Evolutionary conservation across 345 rosid genomes (phyloP).

Genomic region (Chamaenerion angustifolium): DNA sequence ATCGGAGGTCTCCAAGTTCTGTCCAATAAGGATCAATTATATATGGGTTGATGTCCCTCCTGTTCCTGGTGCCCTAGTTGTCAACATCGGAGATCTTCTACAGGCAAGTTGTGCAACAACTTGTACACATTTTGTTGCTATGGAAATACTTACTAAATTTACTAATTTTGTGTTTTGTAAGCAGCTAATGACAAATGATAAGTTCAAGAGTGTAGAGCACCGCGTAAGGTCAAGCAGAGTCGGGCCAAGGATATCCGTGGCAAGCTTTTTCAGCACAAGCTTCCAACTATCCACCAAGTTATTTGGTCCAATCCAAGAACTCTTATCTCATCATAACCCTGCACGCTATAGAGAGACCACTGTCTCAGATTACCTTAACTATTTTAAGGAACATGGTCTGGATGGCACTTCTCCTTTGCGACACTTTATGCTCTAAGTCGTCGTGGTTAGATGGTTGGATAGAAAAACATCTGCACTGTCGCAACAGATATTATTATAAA

Average conservation of each 20-base stretch:
- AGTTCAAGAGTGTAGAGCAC: conserved; percentile 20
- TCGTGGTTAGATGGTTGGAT: too few relatives aligned
- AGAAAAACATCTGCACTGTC: too few relatives aligned
- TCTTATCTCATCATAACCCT: conserved; percentile 25
- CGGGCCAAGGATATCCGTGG: conserved; percentile 25
- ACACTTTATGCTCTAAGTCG: conserved; percentile 16
- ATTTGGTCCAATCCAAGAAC: conserved; percentile 21
- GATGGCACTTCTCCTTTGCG: conserved; percentile 10
- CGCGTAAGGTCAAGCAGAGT: conserved; percentile 15
- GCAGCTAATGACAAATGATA: conserved; percentile 27
- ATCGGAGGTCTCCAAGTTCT: conserved; percentile 47
- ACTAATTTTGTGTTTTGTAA: background rate
- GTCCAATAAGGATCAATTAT: conserved; percentile 11
- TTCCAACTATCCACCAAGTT: conserved; percentile 5
- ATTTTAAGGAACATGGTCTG: conserved; percentile 9
- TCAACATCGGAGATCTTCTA: conserved; percentile 44
- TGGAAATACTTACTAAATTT: background rate
- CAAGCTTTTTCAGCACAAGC: conserved; percentile 18
- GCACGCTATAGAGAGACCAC: conserved; percentile 22
- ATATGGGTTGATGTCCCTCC: conserved; percentile 39
- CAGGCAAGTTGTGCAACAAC: conserved; percentile 26
- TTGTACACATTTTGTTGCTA: background rate
- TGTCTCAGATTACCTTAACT: conserved; percentile 8
- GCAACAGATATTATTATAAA: too few relatives aligned
- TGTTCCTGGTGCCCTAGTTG: conserved; percentile 31